Conservation (phyloP, 2,329 filamentous ascomycete species). For the Penicillium sp. region DNA sequence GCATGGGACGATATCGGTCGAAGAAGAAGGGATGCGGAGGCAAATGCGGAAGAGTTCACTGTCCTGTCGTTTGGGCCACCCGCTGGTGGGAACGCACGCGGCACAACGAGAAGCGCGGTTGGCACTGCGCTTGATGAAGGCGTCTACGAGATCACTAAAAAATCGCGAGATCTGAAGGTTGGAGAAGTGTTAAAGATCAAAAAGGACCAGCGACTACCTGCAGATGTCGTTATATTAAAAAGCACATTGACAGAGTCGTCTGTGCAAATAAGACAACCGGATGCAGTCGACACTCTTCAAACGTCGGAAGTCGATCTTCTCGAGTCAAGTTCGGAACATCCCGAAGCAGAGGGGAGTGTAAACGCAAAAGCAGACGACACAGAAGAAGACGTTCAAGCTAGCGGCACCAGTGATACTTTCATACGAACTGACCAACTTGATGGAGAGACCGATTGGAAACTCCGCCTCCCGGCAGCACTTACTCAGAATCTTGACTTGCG, state of each 20-base stretch:
- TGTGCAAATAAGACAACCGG: neutral
- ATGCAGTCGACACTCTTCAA: constrained; percentile 22
- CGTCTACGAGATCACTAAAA: constrained; percentile 67
- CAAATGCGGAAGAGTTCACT: constrained; percentile 85
- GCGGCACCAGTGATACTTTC: constrained; percentile 74
- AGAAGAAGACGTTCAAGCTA: constrained; percentile 30
- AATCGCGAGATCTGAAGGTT: constrained; percentile 83
- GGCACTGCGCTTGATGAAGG: constrained; percentile 20
- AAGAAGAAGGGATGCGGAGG: constrained; percentile 82
- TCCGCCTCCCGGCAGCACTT: constrained; percentile 79
- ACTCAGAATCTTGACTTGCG: constrained; percentile 72
- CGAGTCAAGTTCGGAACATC: constrained; percentile 19
- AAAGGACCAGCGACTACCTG: constrained; percentile 90
- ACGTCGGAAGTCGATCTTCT: constrained; percentile 25
- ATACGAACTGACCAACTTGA: constrained; percentile 97
- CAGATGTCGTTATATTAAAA: constrained; percentile 89
- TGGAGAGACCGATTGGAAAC: constrained; percentile 97
- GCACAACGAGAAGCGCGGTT: constrained; percentile 9
- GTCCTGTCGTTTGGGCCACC: constrained; percentile 65
- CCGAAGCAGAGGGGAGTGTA: constrained; percentile 14
- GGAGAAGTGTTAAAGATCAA: constrained; percentile 91
- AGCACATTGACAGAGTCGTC: constrained; percentile 61
- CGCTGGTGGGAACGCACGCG: constrained; percentile 13
- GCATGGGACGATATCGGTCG: constrained; percentile 89
- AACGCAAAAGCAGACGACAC: constrained; percentile 15